Percentiles rank a stretch among this genome's conserved stretches.
Conservation (phyloP, 768 basidiomycete species). For the Auriscalpium vulgare region DNA sequence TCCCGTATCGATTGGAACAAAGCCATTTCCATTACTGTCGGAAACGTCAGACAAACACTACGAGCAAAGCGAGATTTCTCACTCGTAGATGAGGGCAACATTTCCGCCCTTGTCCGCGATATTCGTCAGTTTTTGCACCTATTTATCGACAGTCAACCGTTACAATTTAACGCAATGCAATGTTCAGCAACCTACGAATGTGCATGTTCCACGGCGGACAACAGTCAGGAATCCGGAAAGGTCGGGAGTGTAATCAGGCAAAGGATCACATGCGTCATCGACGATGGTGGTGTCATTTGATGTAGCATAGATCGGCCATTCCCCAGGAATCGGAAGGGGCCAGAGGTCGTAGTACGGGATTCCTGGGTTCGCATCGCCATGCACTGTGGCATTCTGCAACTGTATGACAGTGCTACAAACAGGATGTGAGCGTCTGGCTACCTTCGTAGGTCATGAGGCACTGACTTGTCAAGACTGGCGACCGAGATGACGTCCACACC, state of each 20-base stretch:
- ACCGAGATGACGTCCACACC: constrained; percentile 51
- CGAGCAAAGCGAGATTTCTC: constrained; percentile 10
- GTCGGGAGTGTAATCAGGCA: constrained; percentile 46
- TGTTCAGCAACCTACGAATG: constrained; percentile 32
- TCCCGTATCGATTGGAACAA: constrained; percentile 34
- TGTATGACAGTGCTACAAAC: constrained; percentile 41
- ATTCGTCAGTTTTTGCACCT: constrained; percentile 46
- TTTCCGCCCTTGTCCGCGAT: constrained; percentile 45
- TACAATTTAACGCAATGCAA: neutral
- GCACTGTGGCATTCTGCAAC: constrained; percentile 46
- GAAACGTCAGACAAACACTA: neutral
- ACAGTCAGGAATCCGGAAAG: constrained; percentile 46
- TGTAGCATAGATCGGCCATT: constrained; percentile 50
- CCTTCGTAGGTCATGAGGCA: neutral
- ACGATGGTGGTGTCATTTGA: constrained; percentile 44
- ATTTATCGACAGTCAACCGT: neutral
- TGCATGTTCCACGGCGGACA: constrained; percentile 51
- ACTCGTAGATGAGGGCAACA: constrained; percentile 48
- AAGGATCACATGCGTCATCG: constrained; percentile 52
- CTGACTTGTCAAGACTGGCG: constrained; percentile 42
- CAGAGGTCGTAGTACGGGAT: constrained; percentile 47
- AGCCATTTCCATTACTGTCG: constrained; percentile 41
- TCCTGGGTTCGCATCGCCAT: constrained; percentile 38
- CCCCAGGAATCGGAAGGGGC: constrained; percentile 37
- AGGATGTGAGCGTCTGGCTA: no score